Evolutionary conservation across 2,329 filamentous ascomycete species (phyloP).

Genomic region (Pyricularia sp.): DNA sequence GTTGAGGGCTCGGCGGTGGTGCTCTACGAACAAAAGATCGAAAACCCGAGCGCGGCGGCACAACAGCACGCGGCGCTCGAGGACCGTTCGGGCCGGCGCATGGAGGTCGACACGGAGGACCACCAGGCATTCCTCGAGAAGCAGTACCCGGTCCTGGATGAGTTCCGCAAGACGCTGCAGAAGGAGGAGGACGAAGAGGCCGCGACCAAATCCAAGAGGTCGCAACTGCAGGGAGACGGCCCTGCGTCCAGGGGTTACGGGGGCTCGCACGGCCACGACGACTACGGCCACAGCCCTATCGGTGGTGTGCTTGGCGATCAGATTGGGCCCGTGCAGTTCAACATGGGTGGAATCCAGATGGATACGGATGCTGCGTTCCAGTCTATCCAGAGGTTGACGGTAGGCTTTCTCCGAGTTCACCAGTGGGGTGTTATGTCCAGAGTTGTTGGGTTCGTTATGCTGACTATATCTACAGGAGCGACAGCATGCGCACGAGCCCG

Average conservation of each 20-base stretch:
- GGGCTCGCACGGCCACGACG: constrained; percentile 17
- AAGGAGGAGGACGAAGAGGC: constrained; percentile 10
- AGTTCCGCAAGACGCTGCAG: constrained; percentile 35
- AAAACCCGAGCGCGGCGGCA: constrained; percentile 59
- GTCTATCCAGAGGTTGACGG: constrained; percentile 80
- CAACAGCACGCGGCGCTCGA: constrained; percentile 43
- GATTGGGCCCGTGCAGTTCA: constrained; percentile 92
- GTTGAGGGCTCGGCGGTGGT: constrained; percentile 54
- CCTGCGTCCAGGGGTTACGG: constrained; percentile 25
- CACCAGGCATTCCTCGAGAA: constrained; percentile 68
- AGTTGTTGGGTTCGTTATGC: not conserved
- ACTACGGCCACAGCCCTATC: constrained; percentile 22
- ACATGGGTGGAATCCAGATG: constrained; percentile 94
- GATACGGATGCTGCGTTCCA: constrained; percentile 64
- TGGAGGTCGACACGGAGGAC: constrained; percentile 61
- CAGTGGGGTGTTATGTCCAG: no score
- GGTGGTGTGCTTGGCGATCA: constrained; percentile 55
- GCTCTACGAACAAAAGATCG: constrained; percentile 71
- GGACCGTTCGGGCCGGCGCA: constrained; percentile 27
- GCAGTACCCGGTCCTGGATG: constrained; percentile 69
- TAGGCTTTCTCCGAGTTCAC: constrained; percentile 26
- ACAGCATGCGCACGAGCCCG: constrained; percentile 39
- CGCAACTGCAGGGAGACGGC: constrained; percentile 16
- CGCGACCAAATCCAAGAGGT: constrained; percentile 22
- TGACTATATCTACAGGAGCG: constrained; percentile 34